A percentile compares a stretch with the other conserved stretches of the same genome.
These are phyloP conservation scores for Aeminium ludgeri DNA, from an alignment of 495 filamentous ascomycete genomes.

Conservation along the genomic window DNA sequence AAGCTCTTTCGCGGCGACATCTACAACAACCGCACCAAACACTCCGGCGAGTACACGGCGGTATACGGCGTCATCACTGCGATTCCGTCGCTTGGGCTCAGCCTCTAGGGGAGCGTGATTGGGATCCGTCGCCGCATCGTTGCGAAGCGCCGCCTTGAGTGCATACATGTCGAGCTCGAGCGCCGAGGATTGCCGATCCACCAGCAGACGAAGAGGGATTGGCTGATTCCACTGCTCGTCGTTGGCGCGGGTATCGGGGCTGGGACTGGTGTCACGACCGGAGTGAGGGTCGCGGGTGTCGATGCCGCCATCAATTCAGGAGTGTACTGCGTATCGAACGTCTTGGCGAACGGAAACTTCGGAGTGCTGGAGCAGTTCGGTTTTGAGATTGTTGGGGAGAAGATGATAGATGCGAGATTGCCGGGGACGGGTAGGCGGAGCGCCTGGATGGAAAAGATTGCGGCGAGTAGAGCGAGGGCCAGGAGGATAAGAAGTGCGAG, in stretches of 20 bases:
- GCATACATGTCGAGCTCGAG: slow-evolving; percentile 5
- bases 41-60: slow-evolving; percentile 2
- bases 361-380: slow-evolving; percentile 1
- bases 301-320: slow-evolving; percentile 2
- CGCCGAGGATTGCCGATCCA: slow-evolving; percentile 5
- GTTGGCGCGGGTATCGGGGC: background rate
- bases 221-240: slow-evolving; percentile 6
- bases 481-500: no score
- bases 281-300: background rate
- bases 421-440: slow-evolving; percentile 1
- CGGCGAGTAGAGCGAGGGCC: no score
- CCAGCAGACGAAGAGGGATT: slow-evolving; percentile 8
- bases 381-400: slow-evolving; percentile 2
- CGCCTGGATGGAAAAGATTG: slow-evolving; percentile 3
- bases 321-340: no score
- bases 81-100: background rate
- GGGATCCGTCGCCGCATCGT: slow-evolving; percentile 5
- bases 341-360: background rate
- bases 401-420: slow-evolving; percentile 1
- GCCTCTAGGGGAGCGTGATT: slow-evolving; percentile 7
- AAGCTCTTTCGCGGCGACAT: slow-evolving; percentile 9
- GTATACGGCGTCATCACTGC: slow-evolving; percentile 3
- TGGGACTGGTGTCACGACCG: background rate
- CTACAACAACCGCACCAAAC: slow-evolving; percentile 8
- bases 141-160: slow-evolving; percentile 5